Evolutionary conservation across 1,284 basidiomycete species (phyloP).

Genomic region (Serendipita sp.): DNA sequence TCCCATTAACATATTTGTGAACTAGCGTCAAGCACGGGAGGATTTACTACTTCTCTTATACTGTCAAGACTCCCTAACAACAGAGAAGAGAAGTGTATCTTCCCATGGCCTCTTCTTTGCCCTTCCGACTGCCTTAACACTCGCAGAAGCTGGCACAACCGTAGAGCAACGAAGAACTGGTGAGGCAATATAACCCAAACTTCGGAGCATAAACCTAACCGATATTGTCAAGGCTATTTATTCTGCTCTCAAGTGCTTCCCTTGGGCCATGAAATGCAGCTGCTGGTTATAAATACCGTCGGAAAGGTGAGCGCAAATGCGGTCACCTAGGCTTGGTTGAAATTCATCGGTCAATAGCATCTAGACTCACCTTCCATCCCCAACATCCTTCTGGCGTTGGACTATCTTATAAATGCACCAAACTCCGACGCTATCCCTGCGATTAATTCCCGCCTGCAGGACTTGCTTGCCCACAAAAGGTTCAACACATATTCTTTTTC

Average conservation of each 20-base stretch:
- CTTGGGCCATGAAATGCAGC: not conserved
- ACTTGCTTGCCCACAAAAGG: not conserved
- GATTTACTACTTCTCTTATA: not conserved
- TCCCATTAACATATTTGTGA: not conserved
- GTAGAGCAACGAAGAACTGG: not conserved
- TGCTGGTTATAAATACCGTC: not conserved
- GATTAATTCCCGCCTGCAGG: not conserved
- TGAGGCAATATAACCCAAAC: not conserved
- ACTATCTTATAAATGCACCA: not conserved
- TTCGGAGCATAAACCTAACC: not conserved
- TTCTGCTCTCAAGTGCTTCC: not conserved
- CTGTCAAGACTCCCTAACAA: not conserved
- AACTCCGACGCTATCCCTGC: not conserved
- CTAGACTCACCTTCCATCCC: not conserved
- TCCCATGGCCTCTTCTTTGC: not conserved
- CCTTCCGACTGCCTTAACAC: not conserved
- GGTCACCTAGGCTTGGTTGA: not conserved
- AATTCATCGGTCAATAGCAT: not conserved
- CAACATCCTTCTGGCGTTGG: not conserved
- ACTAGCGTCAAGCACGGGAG: not conserved
- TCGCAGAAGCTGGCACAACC: not conserved
- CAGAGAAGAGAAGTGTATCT: not conserved
- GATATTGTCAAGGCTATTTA: not conserved
- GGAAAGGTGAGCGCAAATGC: not conserved
- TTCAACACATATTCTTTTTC: not conserved